A percentile compares a stretch with the other conserved stretches of the same genome.
Evolutionary conservation across 306 rosid genomes (phyloP).

Genomic region (Quercus mongolica): DNA sequence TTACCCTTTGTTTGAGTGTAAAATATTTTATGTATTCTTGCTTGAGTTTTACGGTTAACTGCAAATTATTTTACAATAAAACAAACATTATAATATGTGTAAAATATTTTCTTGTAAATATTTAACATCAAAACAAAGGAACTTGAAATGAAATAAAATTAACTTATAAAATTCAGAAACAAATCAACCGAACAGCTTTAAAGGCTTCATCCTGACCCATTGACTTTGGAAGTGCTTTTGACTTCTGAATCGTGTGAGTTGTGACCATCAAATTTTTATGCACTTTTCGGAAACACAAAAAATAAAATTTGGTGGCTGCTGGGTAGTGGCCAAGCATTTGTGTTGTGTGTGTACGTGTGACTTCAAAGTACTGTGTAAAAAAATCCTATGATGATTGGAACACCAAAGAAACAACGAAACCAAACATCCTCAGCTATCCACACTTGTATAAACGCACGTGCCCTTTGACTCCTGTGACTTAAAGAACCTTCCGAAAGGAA

Average conservation of each 20-base stretch:
- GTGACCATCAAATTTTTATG: background rate
- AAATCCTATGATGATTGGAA: background rate
- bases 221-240: background rate
- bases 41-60: no score
- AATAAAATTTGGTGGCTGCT: background rate
- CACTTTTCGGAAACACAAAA: background rate
- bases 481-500: slow-evolving; percentile 38
- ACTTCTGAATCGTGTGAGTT: background rate
- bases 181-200: no score
- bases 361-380: background rate
- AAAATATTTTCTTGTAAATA: no score
- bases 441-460: slow-evolving; percentile 41
- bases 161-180: no score
- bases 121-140: no score
- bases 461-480: slow-evolving; percentile 44
- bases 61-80: no score
- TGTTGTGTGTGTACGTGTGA: background rate
- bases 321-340: background rate
- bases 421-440: background rate
- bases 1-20: no score
- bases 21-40: no score
- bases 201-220: slow-evolving; percentile 3
- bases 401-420: background rate
- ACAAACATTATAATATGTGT: no score
- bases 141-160: no score